These are phyloP conservation scores for Fusarium albosuccineum DNA, from an alignment of 2,329 filamentous ascomycete genomes.

Conservation along the genomic window DNA sequence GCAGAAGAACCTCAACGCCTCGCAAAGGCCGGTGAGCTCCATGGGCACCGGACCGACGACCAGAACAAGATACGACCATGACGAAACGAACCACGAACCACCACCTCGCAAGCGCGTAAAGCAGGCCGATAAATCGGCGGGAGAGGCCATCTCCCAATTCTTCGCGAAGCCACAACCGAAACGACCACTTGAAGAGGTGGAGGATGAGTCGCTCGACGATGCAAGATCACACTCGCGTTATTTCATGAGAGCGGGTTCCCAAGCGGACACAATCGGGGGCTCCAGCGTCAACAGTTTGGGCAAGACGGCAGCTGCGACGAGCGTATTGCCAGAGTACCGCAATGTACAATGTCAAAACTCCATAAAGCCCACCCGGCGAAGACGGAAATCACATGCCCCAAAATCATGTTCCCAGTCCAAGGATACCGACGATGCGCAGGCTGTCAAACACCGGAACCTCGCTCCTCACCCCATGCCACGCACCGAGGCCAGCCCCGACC, in stretches of 20 bases:
- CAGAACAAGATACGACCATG: conserved; percentile 1
- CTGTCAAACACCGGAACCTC: conserved; percentile 30
- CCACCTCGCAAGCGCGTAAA: conserved; percentile 43
- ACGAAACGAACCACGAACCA: conserved; percentile 23
- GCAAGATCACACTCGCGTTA: conserved; percentile 21
- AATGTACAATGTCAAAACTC: conserved; percentile 22
- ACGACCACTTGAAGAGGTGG: conserved; percentile 15
- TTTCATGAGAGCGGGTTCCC: conserved; percentile 39
- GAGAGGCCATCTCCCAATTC: conserved; percentile 1
- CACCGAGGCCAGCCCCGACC: conserved; percentile 42
- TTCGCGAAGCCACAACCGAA: conserved; percentile 3
- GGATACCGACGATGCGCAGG: conserved; percentile 23
- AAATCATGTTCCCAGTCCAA: background rate
- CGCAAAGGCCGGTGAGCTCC: conserved; percentile 39
- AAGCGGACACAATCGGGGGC: conserved; percentile 33
- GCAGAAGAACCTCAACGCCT: conserved; percentile 44
- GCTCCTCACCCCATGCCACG: conserved; percentile 20
- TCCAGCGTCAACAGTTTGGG: conserved; percentile 31
- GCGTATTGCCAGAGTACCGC: conserved; percentile 39
- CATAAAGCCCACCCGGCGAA: conserved; percentile 14
- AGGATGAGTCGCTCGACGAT: conserved; percentile 23
- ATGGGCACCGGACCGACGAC: conserved; percentile 18
- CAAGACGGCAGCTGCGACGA: conserved; percentile 24
- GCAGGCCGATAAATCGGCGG: background rate
- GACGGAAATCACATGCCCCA: conserved; percentile 10